Evolutionary conservation across 345 rosid genomes (phyloP).

Genomic region (Gossypium mustelinum): DNA sequence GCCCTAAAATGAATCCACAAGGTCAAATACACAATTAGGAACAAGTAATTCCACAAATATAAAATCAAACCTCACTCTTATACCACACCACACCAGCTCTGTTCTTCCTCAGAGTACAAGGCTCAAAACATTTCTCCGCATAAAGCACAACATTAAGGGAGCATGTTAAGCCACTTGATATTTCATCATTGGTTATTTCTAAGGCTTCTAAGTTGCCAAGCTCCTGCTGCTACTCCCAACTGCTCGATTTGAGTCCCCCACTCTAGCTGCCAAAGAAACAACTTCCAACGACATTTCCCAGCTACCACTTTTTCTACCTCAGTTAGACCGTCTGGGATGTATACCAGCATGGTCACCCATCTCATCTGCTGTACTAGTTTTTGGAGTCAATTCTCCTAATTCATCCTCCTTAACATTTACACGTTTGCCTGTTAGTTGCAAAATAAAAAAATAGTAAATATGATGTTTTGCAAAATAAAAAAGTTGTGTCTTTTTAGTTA

Average conservation of each 20-base stretch:
- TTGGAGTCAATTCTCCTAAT: constrained; percentile 66
- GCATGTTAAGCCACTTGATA: constrained; percentile 18
- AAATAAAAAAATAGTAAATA: not conserved
- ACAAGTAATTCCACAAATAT: constrained; percentile 37
- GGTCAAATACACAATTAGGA: constrained; percentile 28
- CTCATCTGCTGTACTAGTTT: constrained; percentile 57
- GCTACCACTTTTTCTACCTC: constrained; percentile 80
- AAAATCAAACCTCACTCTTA: constrained; percentile 36
- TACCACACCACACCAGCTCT: constrained; percentile 33
- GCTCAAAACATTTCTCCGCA: constrained; percentile 19
- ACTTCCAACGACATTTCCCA: constrained; percentile 87
- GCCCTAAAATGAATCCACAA: constrained; percentile 20
- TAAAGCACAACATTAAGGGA: not conserved
- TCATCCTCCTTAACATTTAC: constrained; percentile 78
- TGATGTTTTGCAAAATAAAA: not conserved
- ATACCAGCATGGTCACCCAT: constrained; percentile 50
- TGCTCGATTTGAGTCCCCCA: constrained; percentile 65
- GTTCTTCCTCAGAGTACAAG: constrained; percentile 31
- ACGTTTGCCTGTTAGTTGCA: constrained; percentile 49
- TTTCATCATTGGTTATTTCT: constrained; percentile 30
- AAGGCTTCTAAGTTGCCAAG: constrained; percentile 48
- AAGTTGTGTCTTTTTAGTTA: not conserved
- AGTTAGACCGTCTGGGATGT: constrained; percentile 75
- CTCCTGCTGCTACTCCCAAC: constrained; percentile 60
- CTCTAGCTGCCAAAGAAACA: constrained; percentile 84